phyloP scores from a whole-genome alignment of 176 grass and related monocot species.

The Calamus simplicifolius region DNA sequence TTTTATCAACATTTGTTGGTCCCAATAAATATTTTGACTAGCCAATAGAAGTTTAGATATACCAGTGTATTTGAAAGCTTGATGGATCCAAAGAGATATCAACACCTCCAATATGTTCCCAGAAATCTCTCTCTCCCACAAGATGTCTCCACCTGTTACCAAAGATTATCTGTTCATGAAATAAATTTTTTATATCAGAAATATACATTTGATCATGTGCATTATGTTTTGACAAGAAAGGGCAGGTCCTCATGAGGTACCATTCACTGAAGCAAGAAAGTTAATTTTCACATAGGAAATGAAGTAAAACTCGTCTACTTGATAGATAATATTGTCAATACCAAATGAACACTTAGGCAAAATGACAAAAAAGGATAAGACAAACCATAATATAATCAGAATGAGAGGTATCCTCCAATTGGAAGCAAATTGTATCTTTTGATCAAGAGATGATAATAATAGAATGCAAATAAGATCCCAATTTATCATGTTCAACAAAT shows the following conservation, averaged over 20 bases:
- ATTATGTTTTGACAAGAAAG: not conserved
- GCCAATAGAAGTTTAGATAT: not conserved
- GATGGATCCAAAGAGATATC: conserved; percentile 79
- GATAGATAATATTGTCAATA: not conserved
- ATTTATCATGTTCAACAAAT: too few species aligned
- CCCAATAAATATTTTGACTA: too few species aligned
- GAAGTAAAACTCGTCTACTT: not conserved
- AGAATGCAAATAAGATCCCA: too few species aligned
- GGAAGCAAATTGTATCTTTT: too few species aligned
- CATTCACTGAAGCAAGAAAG: not conserved
- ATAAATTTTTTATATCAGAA: not conserved
- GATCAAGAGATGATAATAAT: too few species aligned
- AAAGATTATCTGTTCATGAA: conserved; percentile 62
- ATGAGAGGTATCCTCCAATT: too few species aligned
- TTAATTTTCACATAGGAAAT: conserved; percentile 14
- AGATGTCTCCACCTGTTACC: conserved; percentile 95
- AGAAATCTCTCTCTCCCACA: conserved; percentile 70
- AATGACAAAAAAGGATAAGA: too few species aligned
- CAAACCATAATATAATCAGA: too few species aligned
- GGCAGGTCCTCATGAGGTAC: not conserved
- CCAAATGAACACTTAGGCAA: too few species aligned
- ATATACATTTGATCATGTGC: not conserved
- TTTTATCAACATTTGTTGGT: too few species aligned
- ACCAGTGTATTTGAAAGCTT: conserved; percentile 97
- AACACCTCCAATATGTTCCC: conserved; percentile 92